Percentiles rank a stretch among this genome's conserved stretches.
Evolutionary conservation across 1,139 yeast species (phyloP).

Genomic region (Candida glucosophila): DNA sequence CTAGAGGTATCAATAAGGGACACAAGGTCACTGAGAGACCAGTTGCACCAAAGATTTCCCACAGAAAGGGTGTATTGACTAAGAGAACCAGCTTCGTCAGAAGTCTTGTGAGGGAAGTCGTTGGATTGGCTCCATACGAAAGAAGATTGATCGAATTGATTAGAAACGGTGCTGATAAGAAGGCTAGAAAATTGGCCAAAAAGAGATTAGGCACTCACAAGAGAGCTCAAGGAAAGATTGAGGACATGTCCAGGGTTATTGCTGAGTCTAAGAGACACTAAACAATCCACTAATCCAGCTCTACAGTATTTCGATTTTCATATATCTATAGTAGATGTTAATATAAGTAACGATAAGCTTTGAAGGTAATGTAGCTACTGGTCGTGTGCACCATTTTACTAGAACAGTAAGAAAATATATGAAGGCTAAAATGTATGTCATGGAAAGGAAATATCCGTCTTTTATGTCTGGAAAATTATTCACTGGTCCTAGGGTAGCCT

Average conservation of each 20-base stretch:
- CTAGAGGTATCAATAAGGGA: conserved; percentile 99
- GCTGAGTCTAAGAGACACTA: conserved; percentile 92
- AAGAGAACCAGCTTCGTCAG: conserved; percentile 96
- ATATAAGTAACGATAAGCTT: no score
- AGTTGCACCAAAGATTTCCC: conserved; percentile 88
- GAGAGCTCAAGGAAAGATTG: conserved; percentile 99
- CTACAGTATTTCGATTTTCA: no score
- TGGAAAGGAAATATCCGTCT: no score
- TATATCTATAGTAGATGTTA: no score
- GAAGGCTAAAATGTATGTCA: no score
- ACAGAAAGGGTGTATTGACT: conserved; percentile 96
- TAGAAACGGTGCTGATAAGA: conserved; percentile 99
- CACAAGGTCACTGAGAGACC: conserved; percentile 93
- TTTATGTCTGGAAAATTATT: no score
- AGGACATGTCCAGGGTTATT: conserved; percentile 94
- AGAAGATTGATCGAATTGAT: conserved; percentile 98
- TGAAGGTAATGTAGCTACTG: no score
- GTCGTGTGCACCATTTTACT: no score
- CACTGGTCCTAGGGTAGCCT: no score
- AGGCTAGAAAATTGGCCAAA: conserved; percentile 99
- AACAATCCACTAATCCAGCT: no score
- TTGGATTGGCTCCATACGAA: conserved; percentile 99
- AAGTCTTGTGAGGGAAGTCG: conserved; percentile 90
- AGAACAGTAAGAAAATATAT: no score
- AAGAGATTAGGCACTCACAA: conserved; percentile 99